Percentiles rank a stretch among this genome's conserved stretches.
Evolutionary conservation across 495 filamentous ascomycete species (phyloP).

Genomic region (Delitschia confertaspora): DNA sequence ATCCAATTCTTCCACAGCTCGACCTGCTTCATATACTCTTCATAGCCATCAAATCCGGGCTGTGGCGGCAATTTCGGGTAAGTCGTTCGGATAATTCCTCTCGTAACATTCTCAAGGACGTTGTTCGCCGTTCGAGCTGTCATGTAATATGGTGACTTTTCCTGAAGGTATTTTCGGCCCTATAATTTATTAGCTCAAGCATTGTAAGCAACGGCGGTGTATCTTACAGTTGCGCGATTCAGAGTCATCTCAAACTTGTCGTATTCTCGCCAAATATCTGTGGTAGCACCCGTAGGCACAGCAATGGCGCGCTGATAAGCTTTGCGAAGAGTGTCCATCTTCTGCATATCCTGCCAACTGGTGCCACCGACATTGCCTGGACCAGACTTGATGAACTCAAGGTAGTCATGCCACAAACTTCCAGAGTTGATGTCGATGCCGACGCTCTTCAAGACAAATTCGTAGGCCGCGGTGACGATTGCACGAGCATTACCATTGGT

Average conservation of each 20-base stretch:
- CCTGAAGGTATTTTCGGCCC: slow-evolving; percentile 89
- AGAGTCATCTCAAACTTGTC: slow-evolving; percentile 87
- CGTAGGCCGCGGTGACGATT: slow-evolving; percentile 74
- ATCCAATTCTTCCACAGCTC: slow-evolving; percentile 91
- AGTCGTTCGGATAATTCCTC: slow-evolving; percentile 65
- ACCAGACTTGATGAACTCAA: slow-evolving; percentile 77
- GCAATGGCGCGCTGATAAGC: slow-evolving; percentile 82
- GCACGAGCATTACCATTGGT: slow-evolving; percentile 62
- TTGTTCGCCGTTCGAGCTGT: slow-evolving; percentile 79
- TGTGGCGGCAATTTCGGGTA: slow-evolving; percentile 74
- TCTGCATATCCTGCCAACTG: slow-evolving; percentile 92
- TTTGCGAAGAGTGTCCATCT: slow-evolving; percentile 87
- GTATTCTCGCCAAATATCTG: slow-evolving; percentile 91
- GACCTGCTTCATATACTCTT: slow-evolving; percentile 79
- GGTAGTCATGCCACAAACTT: slow-evolving; percentile 83
- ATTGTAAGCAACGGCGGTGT: not conserved
- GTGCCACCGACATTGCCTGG: slow-evolving; percentile 72
- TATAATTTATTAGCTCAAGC: slow-evolving; percentile 35
- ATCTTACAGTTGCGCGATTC: slow-evolving; percentile 73
- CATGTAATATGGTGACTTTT: slow-evolving; percentile 86
- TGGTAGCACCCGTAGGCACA: slow-evolving; percentile 70
- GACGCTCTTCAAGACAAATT: slow-evolving; percentile 79
- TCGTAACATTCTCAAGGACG: slow-evolving; percentile 73
- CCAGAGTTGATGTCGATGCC: slow-evolving; percentile 90
- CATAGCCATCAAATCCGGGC: slow-evolving; percentile 75